Evolutionary conservation across 106 monocot genomes (phyloP).

Genomic region (Vanilla planifolia): DNA sequence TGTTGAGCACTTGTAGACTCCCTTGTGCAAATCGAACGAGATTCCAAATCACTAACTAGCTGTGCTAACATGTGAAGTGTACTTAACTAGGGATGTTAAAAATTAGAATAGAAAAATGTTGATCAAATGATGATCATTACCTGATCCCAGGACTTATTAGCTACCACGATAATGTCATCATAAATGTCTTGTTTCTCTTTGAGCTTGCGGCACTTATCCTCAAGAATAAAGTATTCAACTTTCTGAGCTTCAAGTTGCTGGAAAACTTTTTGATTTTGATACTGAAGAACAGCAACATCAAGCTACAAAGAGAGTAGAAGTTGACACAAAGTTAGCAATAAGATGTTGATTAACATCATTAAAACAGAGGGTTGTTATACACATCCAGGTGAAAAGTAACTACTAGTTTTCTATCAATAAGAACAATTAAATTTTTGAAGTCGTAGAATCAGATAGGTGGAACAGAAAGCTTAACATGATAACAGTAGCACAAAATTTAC

Average conservation of each 20-base stretch:
- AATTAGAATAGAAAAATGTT: background rate
- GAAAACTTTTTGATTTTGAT: slow-evolving; percentile 88
- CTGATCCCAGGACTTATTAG: slow-evolving; percentile 59
- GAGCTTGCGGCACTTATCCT: slow-evolving; percentile 58
- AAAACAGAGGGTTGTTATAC: too few species aligned
- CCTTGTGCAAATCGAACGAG: slow-evolving; percentile 23
- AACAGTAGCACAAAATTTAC: too few species aligned
- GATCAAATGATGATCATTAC: slow-evolving; percentile 25
- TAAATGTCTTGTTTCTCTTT: slow-evolving; percentile 53
- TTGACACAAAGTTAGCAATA: background rate
- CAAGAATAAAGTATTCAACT: slow-evolving; percentile 60
- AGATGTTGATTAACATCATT: background rate
- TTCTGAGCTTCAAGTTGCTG: slow-evolving; percentile 89
- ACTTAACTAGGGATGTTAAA: slow-evolving; percentile 1
- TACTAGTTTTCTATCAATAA: too few species aligned
- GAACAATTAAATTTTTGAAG: too few species aligned
- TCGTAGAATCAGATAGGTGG: too few species aligned
- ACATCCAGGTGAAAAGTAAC: too few species aligned
- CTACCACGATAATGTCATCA: slow-evolving; percentile 39
- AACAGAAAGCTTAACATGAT: too few species aligned
- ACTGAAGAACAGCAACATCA: slow-evolving; percentile 90
- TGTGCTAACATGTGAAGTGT: slow-evolving; percentile 17
- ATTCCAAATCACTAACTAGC: slow-evolving; percentile 60
- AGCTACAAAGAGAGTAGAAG: slow-evolving; percentile 64
- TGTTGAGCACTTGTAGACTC: slow-evolving; percentile 21